Evolutionary conservation across 805 yeast genomes (phyloP), one percentile per base, ranked within the genome.

Genomic region (Lipomyces mesembrius): DNA sequence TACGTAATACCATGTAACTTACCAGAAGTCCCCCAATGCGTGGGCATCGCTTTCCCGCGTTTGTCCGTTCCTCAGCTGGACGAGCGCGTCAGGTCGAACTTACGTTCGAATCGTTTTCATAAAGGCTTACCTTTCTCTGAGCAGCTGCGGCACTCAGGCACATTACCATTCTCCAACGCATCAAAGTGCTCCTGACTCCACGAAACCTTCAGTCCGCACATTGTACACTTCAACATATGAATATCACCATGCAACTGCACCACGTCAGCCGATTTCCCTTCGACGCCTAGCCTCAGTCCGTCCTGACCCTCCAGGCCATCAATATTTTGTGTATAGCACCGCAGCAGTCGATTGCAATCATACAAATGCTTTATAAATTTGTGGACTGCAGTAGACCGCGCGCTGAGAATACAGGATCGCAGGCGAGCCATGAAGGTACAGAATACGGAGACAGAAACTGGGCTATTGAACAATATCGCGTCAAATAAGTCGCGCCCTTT

Each of bases 311-410:
- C 98, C 46, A 94, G 80, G 0, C 96, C 93, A 77, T 94, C 99
- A 66, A 94, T 94, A 76, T 94, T 94, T 75, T 95, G 98, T 0
- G 98, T 94, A 76, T 94, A 94, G 78, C 98, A 92, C 65, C 97
- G 81, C 59, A 92, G 77, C 57, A 93, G 82, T 77, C 88, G 89
- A 67, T 84, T 86, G 75, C 85, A 85, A 63, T 83, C 87, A 73
- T 85, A 86, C 63, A 88, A 77, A 55, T 81, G 82, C 63, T 82
- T 83, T 54, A 94, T 87, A 74, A 94, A 91, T 68, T 82, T 81
- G 77, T 94, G 98, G 0, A 97, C 91, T 72, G 84, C 87, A 0
- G 99, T 94, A 1, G 98, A 95, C 64, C 80, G 79, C 11, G 97
- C 97, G 22, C 77, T 71, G 65, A 82, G 77, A 12, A 91, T 88